phyloP scores from a whole-genome alignment of 345 rosid species.

The Hypericum perforatum region DNA sequence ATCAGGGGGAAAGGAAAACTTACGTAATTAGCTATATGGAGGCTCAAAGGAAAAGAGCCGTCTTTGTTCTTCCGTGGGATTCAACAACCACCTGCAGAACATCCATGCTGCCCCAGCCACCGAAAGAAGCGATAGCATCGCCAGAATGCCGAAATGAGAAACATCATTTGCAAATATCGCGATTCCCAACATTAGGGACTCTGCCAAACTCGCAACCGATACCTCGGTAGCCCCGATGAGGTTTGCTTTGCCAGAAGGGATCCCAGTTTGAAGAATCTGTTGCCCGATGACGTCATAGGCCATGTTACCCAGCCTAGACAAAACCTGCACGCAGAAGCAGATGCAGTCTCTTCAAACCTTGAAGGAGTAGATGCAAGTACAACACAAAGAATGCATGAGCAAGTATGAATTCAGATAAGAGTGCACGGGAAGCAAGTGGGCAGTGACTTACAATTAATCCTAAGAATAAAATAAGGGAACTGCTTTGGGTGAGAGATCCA shows the following conservation, averaged over 20 bases:
- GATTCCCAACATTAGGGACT: constrained; percentile 78
- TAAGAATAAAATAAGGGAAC: constrained; percentile 1
- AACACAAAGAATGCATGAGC: background rate
- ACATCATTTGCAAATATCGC: constrained; percentile 74
- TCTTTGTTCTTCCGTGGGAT: background rate
- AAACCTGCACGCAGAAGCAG: constrained; percentile 35
- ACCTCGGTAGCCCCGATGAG: constrained; percentile 85
- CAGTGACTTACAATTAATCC: background rate
- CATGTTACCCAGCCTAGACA: constrained; percentile 91
- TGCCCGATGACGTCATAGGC: constrained; percentile 77
- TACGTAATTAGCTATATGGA: background rate
- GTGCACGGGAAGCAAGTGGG: too few relatives aligned
- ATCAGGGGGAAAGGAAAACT: too few relatives aligned
- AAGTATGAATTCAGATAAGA: too few relatives aligned
- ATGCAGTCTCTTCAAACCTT: background rate
- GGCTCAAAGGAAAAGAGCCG: background rate
- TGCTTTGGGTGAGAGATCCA: constrained; percentile 1
- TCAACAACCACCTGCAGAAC: constrained; percentile 54
- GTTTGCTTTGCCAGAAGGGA: constrained; percentile 84
- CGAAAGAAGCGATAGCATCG: constrained; percentile 61
- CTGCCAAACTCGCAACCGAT: constrained; percentile 85
- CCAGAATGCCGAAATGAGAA: constrained; percentile 73
- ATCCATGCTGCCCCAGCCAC: constrained; percentile 79
- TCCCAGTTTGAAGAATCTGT: constrained; percentile 94
- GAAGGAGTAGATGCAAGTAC: background rate